Evolutionary conservation across 768 basidiomycete genomes (phyloP).

Genomic region (Calvatia gigantea): DNA sequence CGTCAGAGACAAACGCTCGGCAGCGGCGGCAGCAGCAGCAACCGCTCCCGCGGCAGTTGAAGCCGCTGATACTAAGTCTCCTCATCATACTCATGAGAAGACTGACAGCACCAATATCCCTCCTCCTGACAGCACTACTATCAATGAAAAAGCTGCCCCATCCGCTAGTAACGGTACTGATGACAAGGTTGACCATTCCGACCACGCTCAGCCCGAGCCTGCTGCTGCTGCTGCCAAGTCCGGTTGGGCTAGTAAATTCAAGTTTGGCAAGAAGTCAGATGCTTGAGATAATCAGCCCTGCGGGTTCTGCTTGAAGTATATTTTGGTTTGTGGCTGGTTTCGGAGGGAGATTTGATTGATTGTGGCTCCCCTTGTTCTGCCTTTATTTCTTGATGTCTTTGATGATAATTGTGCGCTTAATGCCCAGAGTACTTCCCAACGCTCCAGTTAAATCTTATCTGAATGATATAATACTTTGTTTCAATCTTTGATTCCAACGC

Average conservation of each 20-base stretch:
- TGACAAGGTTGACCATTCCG: neutral
- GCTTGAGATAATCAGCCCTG: too few relatives aligned
- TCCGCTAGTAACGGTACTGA: neutral
- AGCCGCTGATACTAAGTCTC: neutral
- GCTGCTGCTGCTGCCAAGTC: neutral
- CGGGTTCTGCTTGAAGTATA: too few relatives aligned
- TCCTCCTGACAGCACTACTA: neutral
- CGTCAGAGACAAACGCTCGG: neutral
- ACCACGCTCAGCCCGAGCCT: neutral
- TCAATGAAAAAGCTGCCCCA: neutral
- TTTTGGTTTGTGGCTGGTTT: too few relatives aligned
- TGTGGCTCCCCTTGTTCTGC: too few relatives aligned
- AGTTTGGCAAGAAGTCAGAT: slow-evolving; percentile 5
- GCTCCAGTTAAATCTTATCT: too few relatives aligned
- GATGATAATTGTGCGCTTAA: too few relatives aligned
- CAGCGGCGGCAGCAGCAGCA: too few relatives aligned
- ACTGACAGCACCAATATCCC: neutral
- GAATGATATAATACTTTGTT: too few relatives aligned
- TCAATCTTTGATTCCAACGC: too few relatives aligned
- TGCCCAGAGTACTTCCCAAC: too few relatives aligned
- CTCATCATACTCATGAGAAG: neutral
- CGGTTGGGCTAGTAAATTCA: slow-evolving; percentile 4
- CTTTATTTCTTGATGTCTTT: too few relatives aligned
- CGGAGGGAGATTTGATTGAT: too few relatives aligned
- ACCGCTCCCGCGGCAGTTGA: neutral